Base-by-base conservation (phyloP, 305 asterid genomes). In the Andrographis paniculata region DNA sequence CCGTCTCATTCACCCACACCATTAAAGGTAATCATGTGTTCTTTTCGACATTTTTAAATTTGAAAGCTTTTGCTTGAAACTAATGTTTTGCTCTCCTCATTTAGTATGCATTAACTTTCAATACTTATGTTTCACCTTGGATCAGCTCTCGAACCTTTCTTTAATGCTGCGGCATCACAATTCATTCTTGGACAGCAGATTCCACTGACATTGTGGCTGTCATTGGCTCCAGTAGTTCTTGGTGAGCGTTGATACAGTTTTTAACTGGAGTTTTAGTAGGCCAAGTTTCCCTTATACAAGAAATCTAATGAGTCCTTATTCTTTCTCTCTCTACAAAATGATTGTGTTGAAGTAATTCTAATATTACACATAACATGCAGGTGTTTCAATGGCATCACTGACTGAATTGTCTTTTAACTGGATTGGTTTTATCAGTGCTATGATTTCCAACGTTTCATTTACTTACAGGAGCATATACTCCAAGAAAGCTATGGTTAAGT, bases 321-420 rank as follows among this genome's bases (percentile, higher is more conserved):
- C 8, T 24, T 8, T 24, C 6, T 24, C 13, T 46, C 23, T 50
- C 14, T 18, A 19, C 30, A 36, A 33, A 30, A 31, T 14, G 16
- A 40, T 53, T n/a, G n/a, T n/a, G n/a, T n/a, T n/a, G n/a, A n/a
- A n/a, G 50, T 28, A 47, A 56, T 44, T 55, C 36, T 52, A 56
- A 68, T 48, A 13, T 40, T 23, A 23, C 12, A 15, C 38, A 55
- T 43, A 46, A 36, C 67, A 27, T 66, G 73, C 72, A 91, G 99
- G 99, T 81, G 99, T 91, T 62, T 84, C 99, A 6, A 84, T 91
- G 96, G 99, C 99, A 56, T 91, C 96, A 45, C 48, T 91, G 67
- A 91, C 96, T n/a, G 99, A 91, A 67, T 66, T 91, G 52, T 91
- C 99, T 15, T 91, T 91, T 87, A 91, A 91, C 77, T 91, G 99